Base-by-base conservation (phyloP, 805 yeast genomes). In the Candida adriatica region DNA sequence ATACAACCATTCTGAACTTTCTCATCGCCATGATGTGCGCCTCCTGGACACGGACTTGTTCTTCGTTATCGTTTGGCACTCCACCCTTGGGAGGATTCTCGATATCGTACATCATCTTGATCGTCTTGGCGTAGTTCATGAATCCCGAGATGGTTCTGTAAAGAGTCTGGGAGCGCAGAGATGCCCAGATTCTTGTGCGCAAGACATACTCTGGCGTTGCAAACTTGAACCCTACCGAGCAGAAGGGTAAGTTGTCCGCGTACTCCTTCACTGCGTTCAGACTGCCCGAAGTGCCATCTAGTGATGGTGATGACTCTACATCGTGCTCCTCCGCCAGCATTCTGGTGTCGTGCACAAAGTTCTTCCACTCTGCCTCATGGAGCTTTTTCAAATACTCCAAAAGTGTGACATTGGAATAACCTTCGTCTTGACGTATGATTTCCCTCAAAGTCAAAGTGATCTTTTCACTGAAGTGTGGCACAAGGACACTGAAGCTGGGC, bases 381-480 rank as follows among this genome's bases (percentile, higher is more conserved):
- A 81, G 60, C 32, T 68, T 67, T 44, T 80, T 79, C 44, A 82
- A 60, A 46, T 82, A 82, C 38, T 82, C 92, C 19, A 82, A 59
- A 14, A 79, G 51, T 0, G 90, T 79, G 53, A 35, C 82, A 70
- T 52, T 77, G 44, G 51, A 73, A 45, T 69, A 69, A 18, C 73
- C 76, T 39, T 75, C 81, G 13, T 69, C 73, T 53, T 78, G 86
- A 42, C 76, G 73, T 35, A 87, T 82, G 14, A 86, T 77, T 52
- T 87, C 95, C 49, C 77, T 75, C 42, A 87, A 62, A 3, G 84
- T 71, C 35, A 86, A 62, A 13, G 81, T 66, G 30, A 87, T 84
- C 57, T 81, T 86, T 53, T 87, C 96, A 6, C 80, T 67, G 55
- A 80, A 87, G 54, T 87, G 95, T 7, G 96, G 96, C 27, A 87